Evolutionary conservation across 2,329 filamentous ascomycete species (phyloP), one percentile per base, ranked within the genome.

Genomic region (Aureobasidium uvarum): DNA sequence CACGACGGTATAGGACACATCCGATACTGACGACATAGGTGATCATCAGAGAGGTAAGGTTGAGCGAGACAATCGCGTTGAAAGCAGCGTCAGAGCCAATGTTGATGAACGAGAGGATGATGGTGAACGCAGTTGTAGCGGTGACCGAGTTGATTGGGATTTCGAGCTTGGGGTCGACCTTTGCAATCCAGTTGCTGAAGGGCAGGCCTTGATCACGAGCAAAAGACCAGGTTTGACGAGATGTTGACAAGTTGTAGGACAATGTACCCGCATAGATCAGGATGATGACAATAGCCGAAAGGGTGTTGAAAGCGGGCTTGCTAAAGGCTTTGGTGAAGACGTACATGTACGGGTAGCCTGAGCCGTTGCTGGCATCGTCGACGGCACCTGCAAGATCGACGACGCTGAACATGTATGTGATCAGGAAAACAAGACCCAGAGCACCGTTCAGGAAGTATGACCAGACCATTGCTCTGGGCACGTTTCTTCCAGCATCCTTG

Each of bases 401-500:
- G 10, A 71, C 65, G 64, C 66, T 68, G 67, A 74, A 76, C 45
- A 74, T 66, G 66, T 68, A 68, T 33, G 69, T 80, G 71, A 66
- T 70, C 45, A 59, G 73, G 73, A 69, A 77, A 64, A 72, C 70
- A 23, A 66, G 56, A 25, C 64, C 64, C 16, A 66, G 64, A 16
- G 56, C 64, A 28, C 64, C 67, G 59, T 76, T 77, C 43, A 75
- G 67, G n/a, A 75, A 65, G 67, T 78, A 80, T 10, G 74, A 74
- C 60, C 75, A 74, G 6, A 81, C 69, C 74, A 80, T 79, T 10
- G 77, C 75, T 41, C 72, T 72, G 2, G 79, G 79, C 3, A 81
- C 75, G 18, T 77, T 74, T 18, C 72, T 75, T 23, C 75, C 73
- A 1, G 78, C 78, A 33, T 79, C 74, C 64, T 77, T 75, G 66